phyloP scores from a whole-genome alignment of 805 yeast species.

The Candida sphagnicola region DNA sequence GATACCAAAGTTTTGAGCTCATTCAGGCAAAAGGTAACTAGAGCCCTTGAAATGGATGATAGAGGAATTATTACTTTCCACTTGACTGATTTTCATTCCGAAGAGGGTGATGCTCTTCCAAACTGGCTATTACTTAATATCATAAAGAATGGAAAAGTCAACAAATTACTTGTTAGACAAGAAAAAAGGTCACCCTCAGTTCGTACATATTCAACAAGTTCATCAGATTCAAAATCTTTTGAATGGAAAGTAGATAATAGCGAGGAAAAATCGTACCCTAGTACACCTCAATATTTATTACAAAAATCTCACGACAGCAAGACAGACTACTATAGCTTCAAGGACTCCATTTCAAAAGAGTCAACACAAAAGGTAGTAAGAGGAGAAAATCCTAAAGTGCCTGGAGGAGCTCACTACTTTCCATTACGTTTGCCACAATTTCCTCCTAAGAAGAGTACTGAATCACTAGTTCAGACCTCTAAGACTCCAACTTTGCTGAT shows the following conservation, averaged over 20 bases:
- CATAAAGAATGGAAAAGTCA: slow-evolving; percentile 25
- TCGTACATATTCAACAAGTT: slow-evolving; percentile 42
- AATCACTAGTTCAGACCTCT: slow-evolving; percentile 1
- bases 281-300: slow-evolving; percentile 66
- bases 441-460: slow-evolving; percentile 4
- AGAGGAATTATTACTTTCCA: slow-evolving; percentile 41
- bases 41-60: slow-evolving; percentile 31
- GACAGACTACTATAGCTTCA: slow-evolving; percentile 56
- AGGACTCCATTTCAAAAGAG: slow-evolving; percentile 26
- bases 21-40: slow-evolving; percentile 38
- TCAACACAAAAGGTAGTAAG: slow-evolving; percentile 12
- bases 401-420: slow-evolving; percentile 7
- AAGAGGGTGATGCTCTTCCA: slow-evolving; percentile 53
- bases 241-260: slow-evolving; percentile 40
- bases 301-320: slow-evolving; percentile 38
- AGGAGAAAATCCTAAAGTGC: not conserved
- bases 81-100: slow-evolving; percentile 65
- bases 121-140: slow-evolving; percentile 42
- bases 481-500: slow-evolving; percentile 14
- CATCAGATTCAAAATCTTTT: slow-evolving; percentile 53
- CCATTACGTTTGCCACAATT: slow-evolving; percentile 14
- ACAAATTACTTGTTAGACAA: slow-evolving; percentile 33
- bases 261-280: slow-evolving; percentile 46
- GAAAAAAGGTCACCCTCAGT: slow-evolving; percentile 29
- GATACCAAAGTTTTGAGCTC: slow-evolving; percentile 21